Base-by-base conservation (phyloP, 805 yeast genomes). In the Saccharomycopsis synnaedendra region DNA sequence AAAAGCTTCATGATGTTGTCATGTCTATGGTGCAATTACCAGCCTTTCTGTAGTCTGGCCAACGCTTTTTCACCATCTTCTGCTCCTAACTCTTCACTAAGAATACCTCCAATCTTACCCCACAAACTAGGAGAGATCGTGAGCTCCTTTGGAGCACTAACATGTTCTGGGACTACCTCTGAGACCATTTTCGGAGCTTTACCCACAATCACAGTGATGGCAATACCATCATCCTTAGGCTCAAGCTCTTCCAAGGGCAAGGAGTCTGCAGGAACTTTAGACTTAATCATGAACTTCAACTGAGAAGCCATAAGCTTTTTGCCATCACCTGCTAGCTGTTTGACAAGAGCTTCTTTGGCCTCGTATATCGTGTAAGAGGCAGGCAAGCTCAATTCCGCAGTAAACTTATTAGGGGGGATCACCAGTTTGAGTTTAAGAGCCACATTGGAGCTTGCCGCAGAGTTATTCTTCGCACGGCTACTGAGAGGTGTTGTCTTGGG, bases 231-330 rank as follows among this genome's bases (percentile, higher is more conserved):
- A 27, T 46, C 38, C 9, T 43, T 43, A 3, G 31, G 42, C 4
- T 44, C 44, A 8, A 51, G 4, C 40, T 43, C 45, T 29, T 34
- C 36, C 34, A 51, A 46, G 41, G 41, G 42, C 4, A 40, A 28
- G 7, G 50, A 43, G 40, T 51, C 54, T 28, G 43, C 38, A 5
- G 50, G 45, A 9, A 51, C 54, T 38, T 51, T 51, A n/a, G 52
- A 49, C 33, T 48, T 51, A 6, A 48, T 38, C 43, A 51, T 41
- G 8, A 51, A 44, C 39, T 51, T 51, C 29, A 51, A 41, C 19
- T 51, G 52, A 5, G 38, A 9, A 3, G n/a, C 38, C 4, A 33
- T 35, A 30, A 19, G 27, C 11, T 41, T 43, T 9, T 32, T 32
- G 11, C 47, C 44, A 10, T n/a, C 19, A 4, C 36, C 11, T 31